Evolutionary conservation across 1,284 basidiomycete genomes (phyloP), one percentile per base, ranked within the genome.

Genomic region (Papiliotrema flavescens): DNA sequence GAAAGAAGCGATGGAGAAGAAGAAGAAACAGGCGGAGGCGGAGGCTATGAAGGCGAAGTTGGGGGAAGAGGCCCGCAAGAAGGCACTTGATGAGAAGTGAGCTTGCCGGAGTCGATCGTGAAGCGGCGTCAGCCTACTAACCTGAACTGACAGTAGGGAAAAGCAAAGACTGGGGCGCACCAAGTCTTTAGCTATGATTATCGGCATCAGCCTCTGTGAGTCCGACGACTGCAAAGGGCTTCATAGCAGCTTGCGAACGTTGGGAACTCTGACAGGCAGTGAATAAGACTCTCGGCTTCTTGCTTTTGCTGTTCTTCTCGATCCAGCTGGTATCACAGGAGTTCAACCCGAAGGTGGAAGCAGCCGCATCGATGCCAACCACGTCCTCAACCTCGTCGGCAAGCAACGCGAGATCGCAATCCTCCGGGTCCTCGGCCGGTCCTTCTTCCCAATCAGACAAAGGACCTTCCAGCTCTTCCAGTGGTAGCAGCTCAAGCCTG

Each of bases 191-290:
- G 64, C 60, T 19, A 69, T 68, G 66, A 71, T 69, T 49, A 55
- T 68, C 32, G 69, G 67, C 14, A 65, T 71, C 55, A 67, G 69
- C 49, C 45, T 69, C 3, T 24, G 69, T 71, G 32, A n/a, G n/a
- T 37, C 47, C 6, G 7, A 40, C 5, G 47, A 24, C 4, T 35
- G 23, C 24, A 8, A 43, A 4, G 5, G 37, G n/a, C 19, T n/a
- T n/a, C n/a, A n/a, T n/a, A n/a, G n/a, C n/a, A n/a, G n/a, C n/a
- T n/a, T n/a, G n/a, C n/a, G n/a, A n/a, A n/a, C n/a, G n/a, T n/a
- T n/a, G n/a, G n/a, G n/a, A n/a, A n/a, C 28, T 35, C 19, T 34
- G 15, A 42, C 19, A 22, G 14, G 35, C 22, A 71, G 69, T 71
- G 14, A 67, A 66, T 43, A 62, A 56, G 39, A 57, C 58, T 0